Evolutionary conservation across 2,329 filamentous ascomycete genomes (phyloP).

Genomic region (Calonectria ilicicola): DNA sequence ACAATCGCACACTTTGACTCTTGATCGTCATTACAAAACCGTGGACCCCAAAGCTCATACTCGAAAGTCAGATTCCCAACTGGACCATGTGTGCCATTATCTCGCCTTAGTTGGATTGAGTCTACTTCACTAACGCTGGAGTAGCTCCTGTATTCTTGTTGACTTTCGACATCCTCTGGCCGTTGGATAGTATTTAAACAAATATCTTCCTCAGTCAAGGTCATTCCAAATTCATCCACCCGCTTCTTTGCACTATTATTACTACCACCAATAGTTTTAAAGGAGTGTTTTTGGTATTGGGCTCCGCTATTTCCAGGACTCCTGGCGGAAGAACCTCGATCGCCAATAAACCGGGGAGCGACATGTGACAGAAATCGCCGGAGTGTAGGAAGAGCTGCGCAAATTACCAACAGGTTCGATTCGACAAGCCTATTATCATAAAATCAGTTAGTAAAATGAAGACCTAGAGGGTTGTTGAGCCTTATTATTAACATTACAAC

Average conservation of each 20-base stretch:
- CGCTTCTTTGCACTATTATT: not conserved
- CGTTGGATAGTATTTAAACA: not conserved
- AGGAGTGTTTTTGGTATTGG: not conserved
- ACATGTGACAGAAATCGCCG: conserved; percentile 30
- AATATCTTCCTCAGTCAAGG: not conserved
- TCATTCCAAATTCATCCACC: not conserved
- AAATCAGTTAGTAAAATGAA: not conserved
- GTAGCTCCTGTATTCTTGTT: not conserved
- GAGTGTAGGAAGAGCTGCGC: conserved; percentile 24
- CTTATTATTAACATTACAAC: not conserved
- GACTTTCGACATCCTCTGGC: not conserved
- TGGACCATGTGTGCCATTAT: not conserved
- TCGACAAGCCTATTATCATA: conserved; percentile 25
- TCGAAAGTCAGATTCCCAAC: not conserved
- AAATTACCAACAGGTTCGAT: conserved; percentile 31
- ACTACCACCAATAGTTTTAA: not conserved
- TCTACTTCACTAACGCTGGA: not conserved
- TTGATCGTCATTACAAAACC: not conserved
- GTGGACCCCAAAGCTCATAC: not conserved
- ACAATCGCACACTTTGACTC: not conserved
- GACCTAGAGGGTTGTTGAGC: too few species aligned
- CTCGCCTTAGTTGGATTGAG: not conserved
- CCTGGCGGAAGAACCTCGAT: not conserved
- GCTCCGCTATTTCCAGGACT: not conserved
- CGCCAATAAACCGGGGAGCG: conserved; percentile 18